Conservation (phyloP, 1,139 yeast genomes). For the Zygosaccharomyces sapae region DNA sequence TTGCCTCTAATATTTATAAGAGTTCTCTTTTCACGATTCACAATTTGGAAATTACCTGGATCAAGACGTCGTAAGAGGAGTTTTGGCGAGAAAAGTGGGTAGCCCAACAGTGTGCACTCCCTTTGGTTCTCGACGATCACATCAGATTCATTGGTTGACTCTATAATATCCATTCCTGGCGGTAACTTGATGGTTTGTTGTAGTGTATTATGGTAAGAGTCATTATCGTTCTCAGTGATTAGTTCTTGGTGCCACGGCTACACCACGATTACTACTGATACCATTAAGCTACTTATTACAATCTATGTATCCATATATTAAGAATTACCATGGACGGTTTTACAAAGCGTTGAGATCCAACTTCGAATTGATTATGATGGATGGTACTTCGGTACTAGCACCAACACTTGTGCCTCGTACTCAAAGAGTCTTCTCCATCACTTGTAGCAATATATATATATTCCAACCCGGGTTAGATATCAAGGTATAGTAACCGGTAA, state of each 20-base stretch:
- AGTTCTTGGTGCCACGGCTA: not conserved
- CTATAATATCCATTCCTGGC: conserved; percentile 2
- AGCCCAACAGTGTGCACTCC: conserved; percentile 51
- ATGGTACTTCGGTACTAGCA: too few species aligned
- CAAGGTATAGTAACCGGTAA: too few species aligned
- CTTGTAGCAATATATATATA: too few species aligned
- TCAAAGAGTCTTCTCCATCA: too few species aligned
- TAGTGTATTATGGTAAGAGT: not conserved
- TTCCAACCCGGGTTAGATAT: too few species aligned
- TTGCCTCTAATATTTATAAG: conserved; percentile 14
- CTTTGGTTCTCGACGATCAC: conserved; percentile 52
- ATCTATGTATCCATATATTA: too few species aligned
- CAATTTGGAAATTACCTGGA: conserved; percentile 44
- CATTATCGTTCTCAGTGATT: conserved; percentile 1
- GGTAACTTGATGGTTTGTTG: not conserved
- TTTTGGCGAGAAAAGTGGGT: conserved; percentile 48
- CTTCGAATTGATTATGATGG: too few species aligned
- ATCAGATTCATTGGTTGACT: conserved; percentile 29
- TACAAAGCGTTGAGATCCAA: too few species aligned
- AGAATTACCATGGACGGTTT: too few species aligned
- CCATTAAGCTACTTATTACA: too few species aligned
- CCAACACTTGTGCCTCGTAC: too few species aligned
- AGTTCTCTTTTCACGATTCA: conserved; percentile 30
- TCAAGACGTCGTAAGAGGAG: conserved; percentile 44
- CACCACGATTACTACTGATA: too few species aligned